Base-by-base conservation (phyloP, 352 stramenopile species). In the Elongisporangium anandrum region DNA sequence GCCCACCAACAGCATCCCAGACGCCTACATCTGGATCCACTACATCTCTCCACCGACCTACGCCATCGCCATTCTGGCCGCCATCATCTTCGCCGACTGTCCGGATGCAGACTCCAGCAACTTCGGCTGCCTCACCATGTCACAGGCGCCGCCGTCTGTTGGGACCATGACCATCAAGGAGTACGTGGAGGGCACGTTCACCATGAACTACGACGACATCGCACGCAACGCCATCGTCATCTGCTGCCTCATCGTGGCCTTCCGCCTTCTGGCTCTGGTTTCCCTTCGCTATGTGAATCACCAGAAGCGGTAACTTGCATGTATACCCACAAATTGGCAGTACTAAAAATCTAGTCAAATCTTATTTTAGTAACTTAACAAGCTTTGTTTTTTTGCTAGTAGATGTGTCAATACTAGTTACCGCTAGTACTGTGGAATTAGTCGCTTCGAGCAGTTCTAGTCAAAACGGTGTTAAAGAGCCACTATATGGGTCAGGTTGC, bases 1-100 rank as follows among this genome's bases (percentile, higher is more conserved):
- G n/a, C 75, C 75, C 0, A 64, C 66, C 1, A 68, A 59, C 51
- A 62, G 68, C 23, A 83, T 85, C 49, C 74, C 78, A 3, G 59
- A 52, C 5, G 71, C 58, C 0, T 87, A 86, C 64, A 78, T 75
- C 56, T 87, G 75, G 77, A 70, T 87, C 54, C 69, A 84, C 69
- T 81, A 77, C 59, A 79, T 79, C 50, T 75, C 72, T 2, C 76
- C 76, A 7, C 75, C 68, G 0, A 75, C 64, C 13, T 86, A 85
- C 64, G 69, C 55, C 52, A 73, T 86, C 51, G 66, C 78, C n/a
- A 55, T 65, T 7, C 49, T 88, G 1, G 56, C 68, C 6, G 64
- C 73, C 4, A 54, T 79, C 13, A 54, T 81, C 2, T 85, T 81
- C 21, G 65, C 65, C 9, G 63, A 79, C 20, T 82, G 70, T 21